Conservation (phyloP, 768 basidiomycete species). For the Porpolomopsis calyptriformis region DNA sequence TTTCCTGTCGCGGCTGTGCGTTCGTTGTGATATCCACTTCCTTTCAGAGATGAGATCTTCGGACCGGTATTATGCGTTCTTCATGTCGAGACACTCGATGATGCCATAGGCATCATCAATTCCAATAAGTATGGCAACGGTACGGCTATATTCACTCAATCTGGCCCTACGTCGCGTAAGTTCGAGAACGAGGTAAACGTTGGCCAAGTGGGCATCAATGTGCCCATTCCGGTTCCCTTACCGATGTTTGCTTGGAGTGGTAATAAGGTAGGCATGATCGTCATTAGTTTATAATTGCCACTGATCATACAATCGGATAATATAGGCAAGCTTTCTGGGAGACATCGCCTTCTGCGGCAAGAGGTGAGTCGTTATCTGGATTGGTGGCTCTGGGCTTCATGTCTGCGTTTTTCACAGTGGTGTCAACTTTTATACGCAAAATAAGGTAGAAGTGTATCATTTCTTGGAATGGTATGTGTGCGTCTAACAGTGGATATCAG, state of each 20-base stretch:
- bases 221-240: conserved; percentile 82
- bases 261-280: conserved; percentile 49
- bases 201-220: conserved; percentile 89
- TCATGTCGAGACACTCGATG: conserved; percentile 74
- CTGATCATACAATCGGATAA: not conserved
- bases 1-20: not conserved
- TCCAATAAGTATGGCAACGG: conserved; percentile 88
- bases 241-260: conserved; percentile 98
- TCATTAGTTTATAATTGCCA: not conserved
- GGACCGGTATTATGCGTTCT: conserved; percentile 81
- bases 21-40: conserved; percentile 5
- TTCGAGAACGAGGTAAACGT: conserved; percentile 85
- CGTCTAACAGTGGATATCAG: conserved; percentile 25
- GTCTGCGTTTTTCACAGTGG: conserved; percentile 36
- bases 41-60: conserved; percentile 80
- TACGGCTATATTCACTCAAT: conserved; percentile 92
- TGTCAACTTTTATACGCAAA: conserved; percentile 92
- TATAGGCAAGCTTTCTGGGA: conserved; percentile 62
- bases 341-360: conserved; percentile 90
- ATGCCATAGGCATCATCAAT: conserved; percentile 86
- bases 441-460: conserved; percentile 46
- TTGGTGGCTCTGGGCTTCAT: not conserved
- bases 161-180: conserved; percentile 87
- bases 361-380: conserved; percentile 33
- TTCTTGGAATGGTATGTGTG: conserved; percentile 2